Percentiles rank a stretch among this genome's conserved stretches.
Evolutionary conservation across 768 basidiomycete genomes (phyloP).

Genomic region (Kwoniella sp.): DNA sequence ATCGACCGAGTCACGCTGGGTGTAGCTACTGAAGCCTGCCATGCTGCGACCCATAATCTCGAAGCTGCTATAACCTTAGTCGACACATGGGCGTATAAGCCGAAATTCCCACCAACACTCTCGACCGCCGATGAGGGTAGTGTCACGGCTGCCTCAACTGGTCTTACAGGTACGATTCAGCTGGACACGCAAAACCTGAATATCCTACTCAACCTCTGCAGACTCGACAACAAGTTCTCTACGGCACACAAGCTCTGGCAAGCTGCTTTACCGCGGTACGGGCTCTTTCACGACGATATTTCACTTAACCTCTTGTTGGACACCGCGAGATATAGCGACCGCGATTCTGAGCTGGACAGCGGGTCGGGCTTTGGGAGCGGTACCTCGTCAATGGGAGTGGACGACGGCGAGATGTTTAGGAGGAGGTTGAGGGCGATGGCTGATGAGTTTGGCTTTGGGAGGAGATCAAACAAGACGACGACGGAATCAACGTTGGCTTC

Average conservation of each 20-base stretch:
- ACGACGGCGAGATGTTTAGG: conserved; percentile 28
- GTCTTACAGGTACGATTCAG: conserved; percentile 15
- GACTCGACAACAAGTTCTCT: conserved; percentile 8
- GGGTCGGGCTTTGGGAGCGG: not conserved
- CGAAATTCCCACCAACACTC: not conserved
- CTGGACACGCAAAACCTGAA: conserved; percentile 41
- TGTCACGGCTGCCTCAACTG: not conserved
- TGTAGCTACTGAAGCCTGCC: conserved; percentile 27
- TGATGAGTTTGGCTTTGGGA: conserved; percentile 21
- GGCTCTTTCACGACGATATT: conserved; percentile 61
- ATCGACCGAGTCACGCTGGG: conserved; percentile 31
- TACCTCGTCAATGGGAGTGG: not conserved
- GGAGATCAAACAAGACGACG: not conserved
- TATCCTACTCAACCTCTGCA: conserved; percentile 32
- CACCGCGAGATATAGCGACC: conserved; percentile 63
- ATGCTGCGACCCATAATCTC: conserved; percentile 8
- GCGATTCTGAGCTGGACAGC: conserved; percentile 61
- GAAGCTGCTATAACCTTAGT: conserved; percentile 32
- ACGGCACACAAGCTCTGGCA: conserved; percentile 63
- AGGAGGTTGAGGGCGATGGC: conserved; percentile 22
- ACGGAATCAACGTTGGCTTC: too few relatives aligned
- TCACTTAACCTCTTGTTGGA: conserved; percentile 68
- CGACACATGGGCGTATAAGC: conserved; percentile 32
- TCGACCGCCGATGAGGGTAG: not conserved
- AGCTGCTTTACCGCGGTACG: conserved; percentile 65